Percentiles rank a stretch among this genome's conserved stretches.
Conservation (phyloP, 2,329 filamentous ascomycete species). For the Bipolaris oryzae region DNA sequence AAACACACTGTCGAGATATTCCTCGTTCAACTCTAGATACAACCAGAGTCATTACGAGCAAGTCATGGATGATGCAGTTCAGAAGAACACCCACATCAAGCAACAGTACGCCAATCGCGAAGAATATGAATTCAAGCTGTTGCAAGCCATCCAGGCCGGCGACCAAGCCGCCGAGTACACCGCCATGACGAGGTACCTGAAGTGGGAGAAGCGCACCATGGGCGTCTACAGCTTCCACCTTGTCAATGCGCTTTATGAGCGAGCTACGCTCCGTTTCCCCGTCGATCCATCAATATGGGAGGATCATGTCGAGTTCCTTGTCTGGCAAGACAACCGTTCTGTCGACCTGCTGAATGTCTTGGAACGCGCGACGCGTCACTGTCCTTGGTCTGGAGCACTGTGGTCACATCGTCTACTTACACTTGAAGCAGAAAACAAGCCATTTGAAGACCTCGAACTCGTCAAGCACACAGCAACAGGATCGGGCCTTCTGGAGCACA, state of each 20-base stretch:
- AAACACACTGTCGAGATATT: slow-evolving; percentile 75
- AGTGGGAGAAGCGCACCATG: slow-evolving; percentile 77
- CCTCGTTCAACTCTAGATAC: slow-evolving; percentile 74
- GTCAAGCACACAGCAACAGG: slow-evolving; percentile 94
- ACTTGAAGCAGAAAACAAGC: slow-evolving; percentile 76
- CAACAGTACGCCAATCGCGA: slow-evolving; percentile 68
- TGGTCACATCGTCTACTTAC: slow-evolving; percentile 90
- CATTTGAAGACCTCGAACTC: slow-evolving; percentile 80
- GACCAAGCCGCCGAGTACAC: slow-evolving; percentile 64
- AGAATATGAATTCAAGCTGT: slow-evolving; percentile 69
- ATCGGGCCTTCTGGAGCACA: slow-evolving; percentile 80
- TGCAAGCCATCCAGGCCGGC: slow-evolving; percentile 61
- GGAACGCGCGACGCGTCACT: slow-evolving; percentile 84
- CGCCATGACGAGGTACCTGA: slow-evolving; percentile 71
- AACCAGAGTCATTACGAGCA: slow-evolving; percentile 73
- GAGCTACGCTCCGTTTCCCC: slow-evolving; percentile 75
- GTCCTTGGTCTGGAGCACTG: slow-evolving; percentile 87
- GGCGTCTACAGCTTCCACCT: slow-evolving; percentile 59
- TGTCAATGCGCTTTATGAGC: slow-evolving; percentile 71
- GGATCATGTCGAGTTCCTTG: slow-evolving; percentile 78
- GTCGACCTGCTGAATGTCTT: slow-evolving; percentile 70
- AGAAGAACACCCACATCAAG: slow-evolving; percentile 68
- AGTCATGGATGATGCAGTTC: slow-evolving; percentile 72
- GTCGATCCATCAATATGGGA: slow-evolving; percentile 79
- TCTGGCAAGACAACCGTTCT: slow-evolving; percentile 55